A percentile compares a stretch with the other conserved stretches of the same genome.
Conservation (phyloP, 805 yeast genomes). For the Ogataea zsoltii region DNA sequence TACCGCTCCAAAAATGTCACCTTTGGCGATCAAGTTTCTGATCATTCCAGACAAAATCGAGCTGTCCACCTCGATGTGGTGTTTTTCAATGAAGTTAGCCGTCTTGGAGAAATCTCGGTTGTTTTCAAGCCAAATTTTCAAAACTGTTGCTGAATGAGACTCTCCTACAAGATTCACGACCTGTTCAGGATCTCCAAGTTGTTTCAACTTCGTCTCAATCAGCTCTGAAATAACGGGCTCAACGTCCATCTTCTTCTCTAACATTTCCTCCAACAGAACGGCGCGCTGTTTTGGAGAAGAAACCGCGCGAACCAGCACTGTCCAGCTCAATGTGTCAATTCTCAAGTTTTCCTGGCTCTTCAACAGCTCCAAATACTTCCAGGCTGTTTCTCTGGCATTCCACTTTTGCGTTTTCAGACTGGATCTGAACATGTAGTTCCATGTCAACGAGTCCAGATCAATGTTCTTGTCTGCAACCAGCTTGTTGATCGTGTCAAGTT, state of each 20-base stretch:
- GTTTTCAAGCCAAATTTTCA: neutral
- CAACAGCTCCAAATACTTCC: constrained; percentile 3
- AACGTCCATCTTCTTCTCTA: neutral
- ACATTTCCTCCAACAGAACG: constrained; percentile 4
- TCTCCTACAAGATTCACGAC: neutral
- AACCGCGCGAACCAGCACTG: constrained; percentile 2
- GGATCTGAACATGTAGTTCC: constrained; percentile 5
- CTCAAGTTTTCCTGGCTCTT: neutral
- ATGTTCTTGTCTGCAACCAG: neutral
- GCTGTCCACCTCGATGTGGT: neutral
- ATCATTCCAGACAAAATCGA: neutral
- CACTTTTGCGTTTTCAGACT: constrained; percentile 4
- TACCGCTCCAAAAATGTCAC: neutral
- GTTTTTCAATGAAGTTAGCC: neutral
- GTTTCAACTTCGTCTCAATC: neutral
- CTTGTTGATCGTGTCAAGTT: constrained; percentile 2
- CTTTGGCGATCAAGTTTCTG: neutral
- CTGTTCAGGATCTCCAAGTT: neutral
- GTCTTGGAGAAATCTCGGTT: neutral
- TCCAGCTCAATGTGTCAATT: constrained; percentile 3
- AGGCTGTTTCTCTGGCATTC: neutral
- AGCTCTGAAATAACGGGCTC: constrained; percentile 3
- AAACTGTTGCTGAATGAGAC: too few relatives aligned
- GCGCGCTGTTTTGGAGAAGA: neutral
- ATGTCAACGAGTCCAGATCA: constrained; percentile 3